Evolutionary conservation across 106 monocot species (phyloP).

Genomic region (Allium fistulosum): DNA sequence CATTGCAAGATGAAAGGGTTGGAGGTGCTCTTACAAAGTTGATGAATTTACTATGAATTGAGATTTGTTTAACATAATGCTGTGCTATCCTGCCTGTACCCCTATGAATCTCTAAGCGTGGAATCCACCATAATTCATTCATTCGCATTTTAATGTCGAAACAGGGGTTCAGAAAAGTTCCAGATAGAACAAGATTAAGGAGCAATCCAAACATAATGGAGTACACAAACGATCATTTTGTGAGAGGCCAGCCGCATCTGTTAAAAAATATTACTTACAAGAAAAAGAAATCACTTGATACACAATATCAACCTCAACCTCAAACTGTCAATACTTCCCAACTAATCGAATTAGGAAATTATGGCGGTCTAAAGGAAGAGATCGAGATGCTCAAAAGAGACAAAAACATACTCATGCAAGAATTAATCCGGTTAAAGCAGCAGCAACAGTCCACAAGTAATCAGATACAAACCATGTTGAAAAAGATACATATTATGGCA

Average conservation of each 20-base stretch:
- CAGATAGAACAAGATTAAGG: conserved; percentile 8
- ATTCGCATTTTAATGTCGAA: too few relatives aligned
- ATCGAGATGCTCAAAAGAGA: conserved; percentile 43
- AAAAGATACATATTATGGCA: conserved; percentile 37
- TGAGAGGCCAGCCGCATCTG: conserved; percentile 24
- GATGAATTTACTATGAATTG: too few relatives aligned
- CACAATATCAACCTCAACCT: conserved; percentile 18
- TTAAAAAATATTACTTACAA: conserved; percentile 16
- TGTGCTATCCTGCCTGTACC: too few relatives aligned
- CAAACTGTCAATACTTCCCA: conserved; percentile 16
- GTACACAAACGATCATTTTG: conserved; percentile 23
- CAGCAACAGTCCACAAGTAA: conserved; percentile 32
- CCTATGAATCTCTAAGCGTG: too few relatives aligned
- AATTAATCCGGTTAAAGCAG: conserved; percentile 31
- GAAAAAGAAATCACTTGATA: conserved; percentile 30
- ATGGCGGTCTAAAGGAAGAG: conserved; percentile 32
- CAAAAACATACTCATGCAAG: conserved; percentile 43
- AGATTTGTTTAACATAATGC: too few relatives aligned
- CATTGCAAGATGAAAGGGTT: too few relatives aligned
- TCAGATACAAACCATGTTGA: conserved; percentile 23
- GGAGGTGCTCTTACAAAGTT: too few relatives aligned
- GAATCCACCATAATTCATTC: too few relatives aligned
- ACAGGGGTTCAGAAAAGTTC: conserved; percentile 35
- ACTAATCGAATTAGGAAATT: conserved; percentile 39
- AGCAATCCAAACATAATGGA: conserved; percentile 7